Base-by-base conservation (phyloP, 2,329 filamentous ascomycete genomes). In the Aspergillus ibericus region DNA sequence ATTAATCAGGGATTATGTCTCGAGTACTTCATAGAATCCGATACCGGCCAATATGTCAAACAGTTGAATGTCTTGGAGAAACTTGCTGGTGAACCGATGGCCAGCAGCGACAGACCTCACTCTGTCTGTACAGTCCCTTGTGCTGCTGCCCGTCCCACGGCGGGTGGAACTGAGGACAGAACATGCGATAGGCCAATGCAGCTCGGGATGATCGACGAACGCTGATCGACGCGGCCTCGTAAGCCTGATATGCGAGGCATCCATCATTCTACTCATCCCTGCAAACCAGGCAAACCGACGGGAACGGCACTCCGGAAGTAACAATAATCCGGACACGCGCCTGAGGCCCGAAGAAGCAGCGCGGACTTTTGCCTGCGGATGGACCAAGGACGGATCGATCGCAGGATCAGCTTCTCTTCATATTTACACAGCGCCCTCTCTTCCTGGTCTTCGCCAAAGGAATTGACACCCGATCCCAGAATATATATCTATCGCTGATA, bases 361-460 rank as follows among this genome's bases (percentile, higher is more conserved):
- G 61, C 60, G 63, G 63, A 64, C 64, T 65, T 66, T 67, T 66
- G 63, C 60, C 57, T 64, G 60, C 48, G 58, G 62, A 65, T 56
- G 59, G 27, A 48, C 25, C 48, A 58, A 61, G 57, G 59, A 58
- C 61, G 58, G 58, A 64, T 66, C 62, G 61, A 67, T 66, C 60
- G 60, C 56, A 65, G 59, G 59, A 60, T 63, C 60, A 64, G 60
- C 59, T 63, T 63, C 60, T 54, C 42, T 58, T 32, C 12, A 44
- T 42, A 53, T 53, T 61, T 48, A 61, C 42, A 25, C 36, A 55
- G 58, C 55, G 44, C 44, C n/a, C 44, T 48, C 44, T 44, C 55
- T 35, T 52, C 51, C 36, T 58, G 59, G 60, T 53, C 59, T 59
- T 51, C 61, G 55, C 58, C 56, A 54, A 59, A 61, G 58, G 54